These are phyloP conservation scores for Yamadazyma spencermartinsiae DNA, from an alignment of 1,139 yeast species.

Conservation along the genomic window DNA sequence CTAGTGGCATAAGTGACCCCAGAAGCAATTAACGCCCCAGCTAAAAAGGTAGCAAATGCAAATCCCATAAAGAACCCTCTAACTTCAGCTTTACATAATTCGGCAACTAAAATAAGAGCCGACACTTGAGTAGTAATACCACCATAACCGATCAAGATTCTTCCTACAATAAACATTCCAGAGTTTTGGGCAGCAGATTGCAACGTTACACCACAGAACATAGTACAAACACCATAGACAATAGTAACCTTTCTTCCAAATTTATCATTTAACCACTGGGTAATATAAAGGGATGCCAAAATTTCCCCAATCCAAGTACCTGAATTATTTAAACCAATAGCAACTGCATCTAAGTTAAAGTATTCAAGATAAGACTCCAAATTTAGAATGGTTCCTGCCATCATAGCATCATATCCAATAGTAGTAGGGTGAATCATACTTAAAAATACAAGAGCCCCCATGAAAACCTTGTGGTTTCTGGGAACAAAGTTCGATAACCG, in stretches of 20 bases:
- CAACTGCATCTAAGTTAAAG: constrained; percentile 14
- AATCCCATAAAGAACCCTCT: constrained; percentile 16
- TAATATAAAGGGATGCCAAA: constrained; percentile 9
- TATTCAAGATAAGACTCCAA: constrained; percentile 13
- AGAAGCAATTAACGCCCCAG: constrained; percentile 14
- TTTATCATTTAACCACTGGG: constrained; percentile 12
- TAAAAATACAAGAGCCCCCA: constrained; percentile 9
- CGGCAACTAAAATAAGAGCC: constrained; percentile 17
- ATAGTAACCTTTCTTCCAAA: constrained; percentile 18
- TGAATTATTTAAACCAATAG: constrained; percentile 18
- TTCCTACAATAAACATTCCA: constrained; percentile 19
- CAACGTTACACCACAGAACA: constrained; percentile 19
- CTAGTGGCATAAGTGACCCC: constrained; percentile 16
- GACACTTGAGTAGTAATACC: constrained; percentile 11
- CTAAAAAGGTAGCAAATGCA: constrained; percentile 13
- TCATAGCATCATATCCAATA: constrained; percentile 16
- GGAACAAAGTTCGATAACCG: constrained; percentile 12
- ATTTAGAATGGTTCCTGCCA: constrained; percentile 17
- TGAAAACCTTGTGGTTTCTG: constrained; percentile 7
- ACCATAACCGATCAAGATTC: constrained; percentile 20
- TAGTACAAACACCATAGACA: no score
- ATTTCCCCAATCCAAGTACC: constrained; percentile 17
- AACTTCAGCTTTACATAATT: constrained; percentile 13
- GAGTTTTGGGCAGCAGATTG: constrained; percentile 19
- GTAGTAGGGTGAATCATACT: constrained; percentile 16